Evolutionary conservation across 306 rosid species (phyloP), one percentile per base, ranked within the genome.

Genomic region (Sesbania bispinosa): DNA sequence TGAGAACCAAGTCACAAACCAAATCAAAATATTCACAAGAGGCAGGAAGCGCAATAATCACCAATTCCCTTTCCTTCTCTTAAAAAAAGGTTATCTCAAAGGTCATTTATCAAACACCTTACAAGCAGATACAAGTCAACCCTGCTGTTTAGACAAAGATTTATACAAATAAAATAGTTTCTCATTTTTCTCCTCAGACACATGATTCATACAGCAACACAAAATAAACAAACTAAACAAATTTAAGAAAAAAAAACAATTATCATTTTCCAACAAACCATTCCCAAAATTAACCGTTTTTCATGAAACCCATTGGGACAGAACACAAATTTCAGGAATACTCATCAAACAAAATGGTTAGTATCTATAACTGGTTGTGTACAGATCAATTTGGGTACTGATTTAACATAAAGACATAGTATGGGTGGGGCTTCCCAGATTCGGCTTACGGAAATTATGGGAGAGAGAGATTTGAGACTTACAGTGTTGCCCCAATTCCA

Each of bases 21-120:
- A 53, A 53, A 10, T 18, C 26, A 66, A 48, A 27, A 11, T 14
- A 4, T n/a, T 3, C 16, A 27, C 26, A 24, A 0, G 29, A 47
- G 45, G 27, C 19, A 36, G 5, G 23, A 51, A 50, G 10, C 0
- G 4, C 14, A 15, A 32, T 14, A 14, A 18, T n/a, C 0, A 8
- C 20, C 3, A n/a, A 15, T 30, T 58, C 64, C 24, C 59, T 21
- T 16, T 27, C 15, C 15, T 35, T 19, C 8, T 19, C 10, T 1
- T 18, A 51, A 1, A 4, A 24, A n/a, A 24, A n/a, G 1, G 21
- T 6, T 62, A 62, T 3, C 35, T 21, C 53, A 63, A 1, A 41
- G 52, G 69, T 6, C 43, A 55, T 7, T 29, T 59, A 20, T 45
- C 68, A 59, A 72, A 45, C 75, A 70, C 27, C 66, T 54, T 54